Base-by-base conservation (phyloP, 1,139 yeast genomes). In the Magnusiomyces tetraspermus region DNA sequence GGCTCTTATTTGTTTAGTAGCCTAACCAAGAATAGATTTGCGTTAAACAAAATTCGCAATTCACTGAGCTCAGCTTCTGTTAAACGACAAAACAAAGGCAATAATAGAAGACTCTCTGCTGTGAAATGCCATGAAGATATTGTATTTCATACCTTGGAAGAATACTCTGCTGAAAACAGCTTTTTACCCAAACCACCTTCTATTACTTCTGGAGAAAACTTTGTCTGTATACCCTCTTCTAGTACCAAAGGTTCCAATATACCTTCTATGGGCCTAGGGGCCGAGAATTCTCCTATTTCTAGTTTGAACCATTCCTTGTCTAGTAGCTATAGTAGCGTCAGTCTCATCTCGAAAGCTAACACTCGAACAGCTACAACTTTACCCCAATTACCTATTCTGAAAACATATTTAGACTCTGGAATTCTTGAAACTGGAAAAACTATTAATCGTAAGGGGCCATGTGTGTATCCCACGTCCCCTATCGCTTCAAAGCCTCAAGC, bases 1-100 rank as follows among this genome's bases (percentile, higher is more conserved):
- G 5, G 42, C 8, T 19, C 24, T 19, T 38, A 19, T 38, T 38
- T 19, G 42, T n/a, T n/a, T n/a, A n/a, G 42, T 19, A 38, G 24
- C 5, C 5, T 38, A 24, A 17, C 42, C 3, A 38, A 21, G 21
- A 38, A n/a, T 19, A n/a, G 24, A 6, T 38, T 38, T 38, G 17
- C 42, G 15, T 19, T 38, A 4, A 19, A 19, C 24, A 5, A 8
- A 3, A n/a, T 38, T 38, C 24, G 42, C 8, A 54, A 53, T 24
- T 60, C 61, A 1, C 52, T 58, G 1, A 48, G 51, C 3, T 38
- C 26, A 6, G n/a, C 21, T 26, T 33, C 36, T 28, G 21, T 26
- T 2, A 48, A 52, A 31, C 40, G 46, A 24, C 47, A 38, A 19
- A 38, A 38, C 8, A 15, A 19, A 19, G 24, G 42, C 21, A 10